Base-by-base conservation (phyloP, 2,329 filamentous ascomycete species). In the Hansfordia pulvinata region DNA sequence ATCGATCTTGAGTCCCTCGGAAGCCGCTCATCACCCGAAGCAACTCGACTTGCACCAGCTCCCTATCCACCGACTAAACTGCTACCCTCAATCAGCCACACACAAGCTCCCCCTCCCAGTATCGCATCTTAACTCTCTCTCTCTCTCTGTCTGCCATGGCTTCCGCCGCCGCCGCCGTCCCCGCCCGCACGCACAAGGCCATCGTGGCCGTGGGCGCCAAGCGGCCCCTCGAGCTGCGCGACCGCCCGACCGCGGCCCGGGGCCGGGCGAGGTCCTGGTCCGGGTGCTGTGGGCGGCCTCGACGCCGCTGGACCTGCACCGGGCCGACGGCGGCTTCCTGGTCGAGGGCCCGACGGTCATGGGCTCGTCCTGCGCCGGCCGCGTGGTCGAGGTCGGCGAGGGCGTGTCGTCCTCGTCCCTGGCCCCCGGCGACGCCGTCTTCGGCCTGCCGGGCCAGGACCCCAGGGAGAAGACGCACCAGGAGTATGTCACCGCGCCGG, bases 291-390 rank as follows among this genome's bases (percentile, higher is more conserved):
- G 66, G 64, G 70, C 67, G 2, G 60, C 68, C 3, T 72, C 69
- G 2, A 69, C 65, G 2, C 72, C 72, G 0, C 50, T 76, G 0
- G 69, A 76, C 36, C 50, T 76, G 5, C 72, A 76, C 45, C 62
- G 69, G 31, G 64, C 67, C 23, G 69, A 75, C 37, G 69, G 70
- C 19, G 68, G 66, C 1, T 50, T 76, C 0, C 42, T 73, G 9
- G 54, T 72, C 8, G 39, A 51, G 16, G 47, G 46, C 14, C 69
- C 69, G 1, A 52, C 59, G 33, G 47, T 64, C 5, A 50, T 67
- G 8, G 69, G 69, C 18, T 59, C 61, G 29, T 56, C 60, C 13
- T 48, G 56, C 4, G 66, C 59, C 4, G 71, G 72, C 3, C 56
- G 53, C 1, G 60, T 76, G 9, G 57, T 65, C 3, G 54, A 62